These are phyloP conservation scores for Teratosphaeriaceae sp. DNA, from an alignment of 2,329 filamentous ascomycete species.

Conservation along the genomic window DNA sequence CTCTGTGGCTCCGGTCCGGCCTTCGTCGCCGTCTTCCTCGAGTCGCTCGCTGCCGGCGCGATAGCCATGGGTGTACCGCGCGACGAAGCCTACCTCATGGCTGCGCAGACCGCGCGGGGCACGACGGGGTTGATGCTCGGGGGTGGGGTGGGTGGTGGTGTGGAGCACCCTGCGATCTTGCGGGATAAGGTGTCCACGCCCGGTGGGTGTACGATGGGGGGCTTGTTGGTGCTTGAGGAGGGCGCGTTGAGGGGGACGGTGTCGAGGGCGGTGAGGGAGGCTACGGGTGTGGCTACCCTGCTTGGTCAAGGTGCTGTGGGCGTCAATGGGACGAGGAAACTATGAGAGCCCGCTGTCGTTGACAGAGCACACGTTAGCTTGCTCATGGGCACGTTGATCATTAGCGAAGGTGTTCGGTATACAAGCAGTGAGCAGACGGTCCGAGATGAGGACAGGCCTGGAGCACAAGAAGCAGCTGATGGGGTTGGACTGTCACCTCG, in stretches of 20 bases:
- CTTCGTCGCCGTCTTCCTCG: conserved; percentile 68
- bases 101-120: conserved; percentile 71
- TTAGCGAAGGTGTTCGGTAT: not conserved
- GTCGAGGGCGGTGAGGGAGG: conserved; percentile 62
- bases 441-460: too few relatives aligned
- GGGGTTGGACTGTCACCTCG: too few relatives aligned
- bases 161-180: conserved; percentile 66
- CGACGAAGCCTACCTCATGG: conserved; percentile 68
- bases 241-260: conserved; percentile 61
- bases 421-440: too few relatives aligned
- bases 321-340: conserved; percentile 33
- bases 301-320: conserved; percentile 50
- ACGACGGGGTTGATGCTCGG: conserved; percentile 59
- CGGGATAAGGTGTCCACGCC: conserved; percentile 72
- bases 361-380: too few relatives aligned
- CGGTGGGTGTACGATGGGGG: conserved; percentile 71
- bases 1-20: conserved; percentile 69
- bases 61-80: conserved; percentile 73
- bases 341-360: not conserved
- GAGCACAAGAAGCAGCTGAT: too few relatives aligned
- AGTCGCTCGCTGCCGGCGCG: conserved; percentile 68
- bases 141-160: conserved; percentile 32
- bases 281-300: conserved; percentile 62
- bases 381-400: too few relatives aligned
- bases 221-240: conserved; percentile 67